phyloP scores from a whole-genome alignment of 345 rosid genomes.

The Toxicodendron radicans region DNA sequence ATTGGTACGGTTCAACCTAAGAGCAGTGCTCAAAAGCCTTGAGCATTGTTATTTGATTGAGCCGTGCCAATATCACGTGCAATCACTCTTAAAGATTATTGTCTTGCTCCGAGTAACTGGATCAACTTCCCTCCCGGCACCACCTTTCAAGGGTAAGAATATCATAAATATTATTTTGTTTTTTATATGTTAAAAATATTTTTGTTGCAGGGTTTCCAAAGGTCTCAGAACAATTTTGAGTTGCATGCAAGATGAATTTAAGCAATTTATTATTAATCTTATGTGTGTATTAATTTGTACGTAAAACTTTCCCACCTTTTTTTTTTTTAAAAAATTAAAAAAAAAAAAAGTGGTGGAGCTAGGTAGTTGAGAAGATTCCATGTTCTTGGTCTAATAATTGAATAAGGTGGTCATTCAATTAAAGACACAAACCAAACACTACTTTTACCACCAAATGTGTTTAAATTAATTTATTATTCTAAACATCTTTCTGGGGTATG shows the following conservation, averaged over 20 bases:
- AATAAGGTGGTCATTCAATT: too few species aligned
- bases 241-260: too few species aligned
- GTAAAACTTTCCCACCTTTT: conserved; percentile 19
- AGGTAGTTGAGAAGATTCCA: conserved; percentile 24
- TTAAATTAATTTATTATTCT: too few species aligned
- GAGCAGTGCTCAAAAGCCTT: conserved; percentile 30
- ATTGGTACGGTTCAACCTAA: conserved; percentile 93
- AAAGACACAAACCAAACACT: not conserved
- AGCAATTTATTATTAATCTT: too few species aligned
- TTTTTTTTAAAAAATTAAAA: too few species aligned
- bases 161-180: not conserved
- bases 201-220: not conserved
- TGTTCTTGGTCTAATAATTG: not conserved
- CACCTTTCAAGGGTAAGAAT: too few species aligned
- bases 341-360: too few species aligned
- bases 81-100: not conserved
- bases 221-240: too few species aligned
- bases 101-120: too few species aligned
- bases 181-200: not conserved
- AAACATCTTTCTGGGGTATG: too few species aligned
- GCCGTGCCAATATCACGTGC: conserved; percentile 98
- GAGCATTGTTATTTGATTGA: conserved; percentile 76
- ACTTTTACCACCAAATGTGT: too few species aligned
- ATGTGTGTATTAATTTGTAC: not conserved
- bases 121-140: too few species aligned